phyloP scores from a whole-genome alignment of 2,329 filamentous ascomycete species.

The Dactylonectria estremocensis region DNA sequence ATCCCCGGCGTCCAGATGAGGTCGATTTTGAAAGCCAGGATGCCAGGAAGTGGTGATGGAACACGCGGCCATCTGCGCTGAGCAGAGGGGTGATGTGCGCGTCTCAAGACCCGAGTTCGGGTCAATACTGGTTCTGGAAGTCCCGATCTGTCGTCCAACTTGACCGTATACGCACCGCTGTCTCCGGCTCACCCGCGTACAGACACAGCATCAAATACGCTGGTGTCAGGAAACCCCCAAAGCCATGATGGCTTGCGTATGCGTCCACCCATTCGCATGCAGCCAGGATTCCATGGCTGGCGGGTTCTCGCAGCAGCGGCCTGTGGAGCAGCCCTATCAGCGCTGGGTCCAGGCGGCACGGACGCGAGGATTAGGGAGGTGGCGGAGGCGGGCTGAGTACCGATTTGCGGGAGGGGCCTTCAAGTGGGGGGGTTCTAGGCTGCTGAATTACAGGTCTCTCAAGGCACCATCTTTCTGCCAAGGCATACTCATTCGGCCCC shows the following conservation, averaged over 20 bases:
- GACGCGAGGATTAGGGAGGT: background rate
- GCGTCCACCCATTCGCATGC: constrained; percentile 6
- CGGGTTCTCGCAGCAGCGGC: background rate
- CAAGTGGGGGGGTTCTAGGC: constrained; percentile 19
- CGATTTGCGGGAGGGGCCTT: background rate
- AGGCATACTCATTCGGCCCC: background rate
- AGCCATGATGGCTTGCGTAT: constrained; percentile 1
- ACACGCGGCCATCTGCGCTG: background rate
- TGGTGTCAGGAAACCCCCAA: background rate
- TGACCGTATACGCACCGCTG: background rate
- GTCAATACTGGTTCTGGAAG: background rate
- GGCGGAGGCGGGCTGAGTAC: constrained; percentile 9
- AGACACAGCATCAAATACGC: background rate
- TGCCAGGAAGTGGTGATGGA: background rate
- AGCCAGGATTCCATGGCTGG: constrained; percentile 14
- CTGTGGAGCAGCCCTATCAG: constrained; percentile 15
- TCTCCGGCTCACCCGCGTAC: background rate
- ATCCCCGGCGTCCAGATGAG: background rate
- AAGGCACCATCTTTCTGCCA: background rate
- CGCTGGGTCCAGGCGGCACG: background rate
- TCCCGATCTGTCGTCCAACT: background rate
- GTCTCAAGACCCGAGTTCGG: background rate
- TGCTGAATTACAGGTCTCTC: background rate
- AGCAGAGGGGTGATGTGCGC: background rate
- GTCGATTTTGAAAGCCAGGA: background rate